phyloP scores from a whole-genome alignment of 2,329 filamentous ascomycete genomes.

The Diaporthe sp. region DNA sequence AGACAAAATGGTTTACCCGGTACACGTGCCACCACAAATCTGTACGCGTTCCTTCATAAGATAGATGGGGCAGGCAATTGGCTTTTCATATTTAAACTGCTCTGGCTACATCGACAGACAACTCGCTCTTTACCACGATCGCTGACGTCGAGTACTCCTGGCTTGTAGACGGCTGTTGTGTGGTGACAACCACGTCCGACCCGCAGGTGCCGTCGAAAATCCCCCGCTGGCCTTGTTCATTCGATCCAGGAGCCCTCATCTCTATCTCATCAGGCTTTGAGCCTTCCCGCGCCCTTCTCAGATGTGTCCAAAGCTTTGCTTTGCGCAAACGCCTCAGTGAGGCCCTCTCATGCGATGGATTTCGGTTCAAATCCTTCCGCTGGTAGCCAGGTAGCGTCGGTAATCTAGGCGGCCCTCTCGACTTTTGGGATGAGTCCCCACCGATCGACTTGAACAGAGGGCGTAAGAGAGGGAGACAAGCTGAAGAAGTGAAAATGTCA shows the following conservation, averaged over 20 bases:
- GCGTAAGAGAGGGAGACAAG: constrained; percentile 20
- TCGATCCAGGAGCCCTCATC: neutral
- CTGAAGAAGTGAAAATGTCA: neutral
- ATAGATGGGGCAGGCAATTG: too few relatives aligned
- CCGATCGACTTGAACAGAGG: constrained; percentile 7
- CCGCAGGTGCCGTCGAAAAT: neutral
- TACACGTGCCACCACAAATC: neutral
- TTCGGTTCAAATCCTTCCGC: neutral
- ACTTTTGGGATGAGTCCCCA: neutral
- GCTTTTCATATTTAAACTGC: neutral
- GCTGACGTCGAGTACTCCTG: neutral
- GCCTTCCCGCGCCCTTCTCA: neutral
- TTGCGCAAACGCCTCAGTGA: neutral
- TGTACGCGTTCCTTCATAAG: neutral
- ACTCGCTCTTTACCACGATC: constrained; percentile 20
- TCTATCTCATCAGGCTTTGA: neutral
- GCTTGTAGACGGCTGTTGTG: neutral
- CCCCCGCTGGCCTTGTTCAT: neutral
- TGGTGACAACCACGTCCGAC: neutral
- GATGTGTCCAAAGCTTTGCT: neutral
- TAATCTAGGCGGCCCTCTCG: constrained; percentile 2
- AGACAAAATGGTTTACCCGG: neutral
- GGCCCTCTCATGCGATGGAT: neutral
- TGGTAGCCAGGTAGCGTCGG: neutral
- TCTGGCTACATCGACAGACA: constrained; percentile 7